Evolutionary conservation across 495 filamentous ascomycete genomes (phyloP), one percentile per base, ranked within the genome.

Genomic region (Aspergillus taichungensis): DNA sequence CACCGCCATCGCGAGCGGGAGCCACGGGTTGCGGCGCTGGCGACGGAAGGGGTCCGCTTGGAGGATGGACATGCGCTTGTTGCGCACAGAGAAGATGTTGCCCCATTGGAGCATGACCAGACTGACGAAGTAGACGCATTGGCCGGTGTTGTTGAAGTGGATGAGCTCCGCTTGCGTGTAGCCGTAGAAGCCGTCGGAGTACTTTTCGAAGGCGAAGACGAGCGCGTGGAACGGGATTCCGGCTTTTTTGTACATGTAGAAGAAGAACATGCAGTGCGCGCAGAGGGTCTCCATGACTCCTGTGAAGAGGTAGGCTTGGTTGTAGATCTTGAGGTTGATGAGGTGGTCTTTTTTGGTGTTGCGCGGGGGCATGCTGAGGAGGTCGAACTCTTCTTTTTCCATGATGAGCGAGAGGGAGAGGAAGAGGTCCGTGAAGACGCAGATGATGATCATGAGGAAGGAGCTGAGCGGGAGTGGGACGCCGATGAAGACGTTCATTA

Each of bases 391-490:
- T 9, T 83, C 80, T 30, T 64, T 59, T 54, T 89, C 82, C 64
- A 85, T 84, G 6, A 82, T 82, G 1, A 88, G 61, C 0, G 80
- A 74, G 0, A 79, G 82, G 1, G 84, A 83, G 13, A 67, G 32
- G 54, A 76, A 54, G 41, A 75, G 64, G 62, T 76, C 59, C 1
- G 83, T 88, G 57, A 87, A 85, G 45, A 82, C 84, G 54, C 83
- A 71, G 44, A 82, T 80, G 36, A 82, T 74, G 46, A 83, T 82
- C 82, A 87, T 86, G 13, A 85, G 65, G 60, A 87, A 87, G 1
- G 74, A 78, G 14, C 74, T 79, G 27, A 87, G 67, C 2, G 82
- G 74, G 40, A 83, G 75, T 0, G 84, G 85, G 5, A 86, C 59
- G 3, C 85, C 84, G 54, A 87, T 85, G 34, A 83, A 55, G 24